Evolutionary conservation across 805 yeast genomes (phyloP).

Genomic region (Kuraishia ogatae): DNA sequence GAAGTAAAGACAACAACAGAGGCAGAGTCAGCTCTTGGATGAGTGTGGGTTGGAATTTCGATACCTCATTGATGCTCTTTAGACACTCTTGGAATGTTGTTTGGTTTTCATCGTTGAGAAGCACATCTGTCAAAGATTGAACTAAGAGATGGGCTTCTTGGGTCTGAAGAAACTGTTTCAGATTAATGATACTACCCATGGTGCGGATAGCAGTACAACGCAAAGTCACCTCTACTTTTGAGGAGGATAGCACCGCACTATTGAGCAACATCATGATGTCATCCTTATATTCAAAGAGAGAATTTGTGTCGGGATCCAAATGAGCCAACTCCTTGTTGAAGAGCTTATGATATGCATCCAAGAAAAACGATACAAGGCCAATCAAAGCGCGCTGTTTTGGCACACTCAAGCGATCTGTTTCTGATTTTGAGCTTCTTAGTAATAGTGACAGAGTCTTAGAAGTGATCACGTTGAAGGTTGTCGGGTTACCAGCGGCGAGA

Average conservation of each 20-base stretch:
- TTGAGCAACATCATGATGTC: constrained; percentile 59
- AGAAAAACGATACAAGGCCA: constrained; percentile 50
- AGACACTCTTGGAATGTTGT: constrained; percentile 45
- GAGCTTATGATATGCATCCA: constrained; percentile 39
- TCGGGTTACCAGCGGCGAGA: constrained; percentile 37
- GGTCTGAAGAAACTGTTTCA: constrained; percentile 36
- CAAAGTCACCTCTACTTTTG: constrained; percentile 61
- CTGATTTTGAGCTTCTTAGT: constrained; percentile 22
- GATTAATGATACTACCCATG: constrained; percentile 44
- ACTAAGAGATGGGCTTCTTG: constrained; percentile 57
- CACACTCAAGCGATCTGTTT: constrained; percentile 27
- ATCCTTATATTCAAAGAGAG: constrained; percentile 47
- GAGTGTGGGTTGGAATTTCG: constrained; percentile 26
- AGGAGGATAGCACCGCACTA: constrained; percentile 58
- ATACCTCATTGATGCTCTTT: constrained; percentile 42
- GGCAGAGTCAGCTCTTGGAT: constrained; percentile 47
- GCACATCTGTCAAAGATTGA: constrained; percentile 55
- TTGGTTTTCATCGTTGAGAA: constrained; percentile 42
- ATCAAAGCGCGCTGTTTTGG: constrained; percentile 53
- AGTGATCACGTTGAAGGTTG: constrained; percentile 40
- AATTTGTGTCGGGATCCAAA: constrained; percentile 17
- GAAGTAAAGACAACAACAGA: constrained; percentile 39
- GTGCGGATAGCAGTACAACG: constrained; percentile 60
- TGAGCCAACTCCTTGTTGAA: constrained; percentile 17
- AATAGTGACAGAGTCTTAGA: constrained; percentile 35